phyloP scores from a whole-genome alignment of 2,329 filamentous ascomycete genomes.

The Venturia effusa region DNA sequence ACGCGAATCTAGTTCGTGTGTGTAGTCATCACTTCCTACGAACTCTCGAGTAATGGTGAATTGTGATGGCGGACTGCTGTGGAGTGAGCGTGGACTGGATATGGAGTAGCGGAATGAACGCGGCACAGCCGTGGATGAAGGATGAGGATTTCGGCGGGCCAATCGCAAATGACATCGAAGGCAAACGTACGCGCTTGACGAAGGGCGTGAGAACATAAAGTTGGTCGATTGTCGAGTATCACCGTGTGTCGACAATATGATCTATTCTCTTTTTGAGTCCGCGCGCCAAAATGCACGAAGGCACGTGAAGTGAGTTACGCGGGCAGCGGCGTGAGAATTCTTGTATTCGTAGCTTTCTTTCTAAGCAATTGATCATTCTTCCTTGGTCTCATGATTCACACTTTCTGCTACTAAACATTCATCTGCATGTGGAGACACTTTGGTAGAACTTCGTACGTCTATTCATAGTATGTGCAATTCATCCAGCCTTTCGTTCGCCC shows the following conservation, averaged over 20 bases:
- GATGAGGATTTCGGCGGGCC: constrained; percentile 16
- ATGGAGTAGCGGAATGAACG: neutral
- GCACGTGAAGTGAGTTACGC: neutral
- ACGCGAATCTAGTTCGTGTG: neutral
- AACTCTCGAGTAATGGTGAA: constrained; percentile 7
- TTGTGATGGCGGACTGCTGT: neutral
- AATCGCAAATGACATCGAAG: constrained; percentile 26
- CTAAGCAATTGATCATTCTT: too few relatives aligned
- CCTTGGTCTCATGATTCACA: neutral
- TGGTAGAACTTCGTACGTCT: too few relatives aligned
- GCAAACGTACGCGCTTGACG: constrained; percentile 27
- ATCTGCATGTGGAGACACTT: too few relatives aligned
- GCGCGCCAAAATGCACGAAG: neutral
- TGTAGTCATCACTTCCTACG: constrained; percentile 11
- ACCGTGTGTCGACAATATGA: neutral
- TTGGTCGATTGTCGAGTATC: constrained; percentile 12
- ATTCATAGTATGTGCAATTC: neutral
- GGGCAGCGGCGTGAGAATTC: too few relatives aligned
- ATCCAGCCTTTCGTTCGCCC: neutral
- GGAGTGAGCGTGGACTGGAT: neutral
- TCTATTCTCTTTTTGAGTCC: neutral
- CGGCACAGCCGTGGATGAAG: neutral
- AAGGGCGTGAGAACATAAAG: constrained; percentile 25
- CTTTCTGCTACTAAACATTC: too few relatives aligned
- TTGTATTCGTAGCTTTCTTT: too few relatives aligned